phyloP scores from a whole-genome alignment of 2,329 filamentous ascomycete species.

The Cephalotrichum gorgonifer region DNA sequence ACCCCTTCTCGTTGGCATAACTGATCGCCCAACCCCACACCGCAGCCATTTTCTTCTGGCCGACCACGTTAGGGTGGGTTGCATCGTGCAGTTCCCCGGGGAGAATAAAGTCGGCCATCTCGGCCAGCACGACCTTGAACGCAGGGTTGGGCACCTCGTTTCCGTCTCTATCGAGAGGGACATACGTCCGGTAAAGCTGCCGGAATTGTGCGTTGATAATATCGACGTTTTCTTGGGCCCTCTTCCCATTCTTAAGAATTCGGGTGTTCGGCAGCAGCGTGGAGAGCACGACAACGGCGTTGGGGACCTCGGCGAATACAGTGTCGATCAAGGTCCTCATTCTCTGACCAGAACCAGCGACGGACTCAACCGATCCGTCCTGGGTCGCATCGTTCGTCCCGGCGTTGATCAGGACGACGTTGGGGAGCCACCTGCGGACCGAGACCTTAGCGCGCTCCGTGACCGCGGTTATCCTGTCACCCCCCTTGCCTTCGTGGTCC shows the following conservation, averaged over 20 bases:
- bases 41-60: conserved; percentile 30
- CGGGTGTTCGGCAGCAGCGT: conserved; percentile 10
- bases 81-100: conserved; percentile 23
- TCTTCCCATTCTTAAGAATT: neutral
- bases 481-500: conserved; percentile 13
- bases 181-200: conserved; percentile 9
- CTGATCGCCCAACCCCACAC: conserved; percentile 21
- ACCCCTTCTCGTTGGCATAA: conserved; percentile 12
- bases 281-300: conserved; percentile 10
- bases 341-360: conserved; percentile 8
- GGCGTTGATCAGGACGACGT: conserved; percentile 13
- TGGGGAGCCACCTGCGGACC: conserved; percentile 7
- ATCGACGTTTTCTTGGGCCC: conserved; percentile 16
- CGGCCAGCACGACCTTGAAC: neutral
- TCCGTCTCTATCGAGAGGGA: conserved; percentile 3
- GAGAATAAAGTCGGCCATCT: conserved; percentile 11
- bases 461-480: conserved; percentile 6
- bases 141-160: conserved; percentile 5
- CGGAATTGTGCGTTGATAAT: conserved; percentile 23
- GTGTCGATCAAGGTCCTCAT: conserved; percentile 10
- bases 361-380: neutral
- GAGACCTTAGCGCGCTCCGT: neutral
- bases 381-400: conserved; percentile 15
- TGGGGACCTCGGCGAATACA: conserved; percentile 8
- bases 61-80: conserved; percentile 26